Evolutionary conservation across 768 basidiomycete genomes (phyloP).

Genomic region (Arthromyces matolae): DNA sequence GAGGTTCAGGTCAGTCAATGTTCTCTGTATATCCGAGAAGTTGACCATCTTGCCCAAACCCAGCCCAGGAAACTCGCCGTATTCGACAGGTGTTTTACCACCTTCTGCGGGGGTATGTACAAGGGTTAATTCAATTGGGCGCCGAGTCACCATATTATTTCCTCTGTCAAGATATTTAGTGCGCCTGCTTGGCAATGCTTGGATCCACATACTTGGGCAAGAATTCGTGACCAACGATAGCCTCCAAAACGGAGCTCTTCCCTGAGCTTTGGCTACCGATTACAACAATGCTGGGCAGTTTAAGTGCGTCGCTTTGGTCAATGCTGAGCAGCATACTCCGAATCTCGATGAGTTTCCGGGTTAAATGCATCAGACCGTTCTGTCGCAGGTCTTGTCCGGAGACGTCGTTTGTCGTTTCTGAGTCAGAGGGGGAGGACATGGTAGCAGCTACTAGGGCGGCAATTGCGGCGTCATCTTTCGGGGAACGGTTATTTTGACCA

Average conservation of each 20-base stretch:
- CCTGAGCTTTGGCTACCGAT: conserved; percentile 98
- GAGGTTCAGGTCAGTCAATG: conserved; percentile 90
- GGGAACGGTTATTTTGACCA: conserved; percentile 43
- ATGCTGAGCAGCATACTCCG: conserved; percentile 91
- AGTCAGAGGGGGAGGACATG: conserved; percentile 71
- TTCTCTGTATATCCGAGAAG: conserved; percentile 89
- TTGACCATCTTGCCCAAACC: conserved; percentile 87
- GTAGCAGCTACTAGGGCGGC: conserved; percentile 77
- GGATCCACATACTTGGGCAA: conserved; percentile 80
- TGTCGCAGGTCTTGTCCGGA: conserved; percentile 45
- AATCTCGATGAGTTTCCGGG: conserved; percentile 94
- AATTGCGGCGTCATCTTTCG: conserved; percentile 59
- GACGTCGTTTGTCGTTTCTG: conserved; percentile 37
- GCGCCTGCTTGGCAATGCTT: conserved; percentile 2
- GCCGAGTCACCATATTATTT: conserved; percentile 98
- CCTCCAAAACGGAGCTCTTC: conserved; percentile 95
- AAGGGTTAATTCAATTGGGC: conserved; percentile 96
- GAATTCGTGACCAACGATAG: conserved; percentile 97
- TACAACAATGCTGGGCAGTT: conserved; percentile 95
- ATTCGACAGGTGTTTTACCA: conserved; percentile 62
- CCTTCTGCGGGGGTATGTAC: conserved; percentile 78
- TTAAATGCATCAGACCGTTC: conserved; percentile 91
- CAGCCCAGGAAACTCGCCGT: conserved; percentile 91
- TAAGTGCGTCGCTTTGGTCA: conserved; percentile 92
- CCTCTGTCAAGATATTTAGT: conserved; percentile 53